Conservation (phyloP, 139 green algal genomes). For the Picochlorum costavermella region DNA sequence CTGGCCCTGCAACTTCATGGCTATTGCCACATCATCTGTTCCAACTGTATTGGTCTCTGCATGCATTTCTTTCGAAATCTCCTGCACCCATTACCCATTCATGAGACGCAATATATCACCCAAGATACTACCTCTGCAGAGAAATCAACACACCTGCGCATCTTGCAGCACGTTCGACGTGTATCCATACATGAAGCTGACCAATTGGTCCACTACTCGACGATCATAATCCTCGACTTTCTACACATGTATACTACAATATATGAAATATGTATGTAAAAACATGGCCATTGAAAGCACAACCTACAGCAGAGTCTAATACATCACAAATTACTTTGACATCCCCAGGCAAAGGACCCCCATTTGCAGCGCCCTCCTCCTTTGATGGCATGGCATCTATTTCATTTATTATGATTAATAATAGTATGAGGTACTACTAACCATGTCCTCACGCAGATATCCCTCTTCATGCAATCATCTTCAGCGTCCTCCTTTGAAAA, state of each 20-base stretch:
- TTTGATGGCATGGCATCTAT: too few relatives aligned
- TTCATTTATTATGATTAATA: too few relatives aligned
- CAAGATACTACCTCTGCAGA: background rate
- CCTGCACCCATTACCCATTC: background rate
- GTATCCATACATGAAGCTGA: slow-evolving; percentile 78
- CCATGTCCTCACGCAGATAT: too few relatives aligned
- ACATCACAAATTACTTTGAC: background rate
- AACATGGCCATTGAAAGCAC: background rate
- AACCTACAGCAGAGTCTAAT: background rate
- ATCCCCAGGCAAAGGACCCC: background rate
- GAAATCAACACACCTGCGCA: slow-evolving; percentile 42
- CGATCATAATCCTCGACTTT: slow-evolving; percentile 70
- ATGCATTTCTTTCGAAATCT: background rate
- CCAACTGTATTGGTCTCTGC: slow-evolving; percentile 32
- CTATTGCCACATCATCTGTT: slow-evolving; percentile 53
- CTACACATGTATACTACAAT: slow-evolving; percentile 15
- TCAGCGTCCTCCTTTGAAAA: too few relatives aligned
- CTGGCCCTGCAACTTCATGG: slow-evolving; percentile 36
- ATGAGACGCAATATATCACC: background rate
- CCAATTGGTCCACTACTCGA: slow-evolving; percentile 58
- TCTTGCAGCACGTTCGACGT: slow-evolving; percentile 60
- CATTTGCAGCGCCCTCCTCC: background rate
- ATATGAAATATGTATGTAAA: background rate
- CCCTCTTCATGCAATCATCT: too few relatives aligned
- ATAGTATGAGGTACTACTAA: too few relatives aligned